Evolutionary conservation across 306 rosid genomes (phyloP), one percentile per base, ranked within the genome.

Genomic region (Acacia melanoxylon): DNA sequence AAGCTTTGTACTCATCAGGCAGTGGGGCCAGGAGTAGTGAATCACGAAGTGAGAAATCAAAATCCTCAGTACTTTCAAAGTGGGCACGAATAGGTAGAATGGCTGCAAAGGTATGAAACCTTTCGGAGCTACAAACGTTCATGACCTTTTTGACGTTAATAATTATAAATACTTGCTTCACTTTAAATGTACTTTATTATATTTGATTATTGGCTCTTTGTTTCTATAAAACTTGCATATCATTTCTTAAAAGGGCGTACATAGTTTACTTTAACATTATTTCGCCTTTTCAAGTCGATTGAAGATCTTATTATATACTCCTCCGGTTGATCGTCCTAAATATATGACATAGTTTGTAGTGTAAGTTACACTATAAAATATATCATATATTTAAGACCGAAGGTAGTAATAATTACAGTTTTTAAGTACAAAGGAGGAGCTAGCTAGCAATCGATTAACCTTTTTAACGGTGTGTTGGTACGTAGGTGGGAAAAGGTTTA

Each of bases 401-500:
- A 27, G 29, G 1, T 27, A 27, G 10, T 8, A 54, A 62, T 63
- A 63, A 12, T 61, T n/a, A 59, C 4, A 10, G 8, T 37, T 6
- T 37, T 37, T 61, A 61, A 61, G 5, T 35, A 25, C 68, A 9
- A 61, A 56, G 3, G 33, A 29, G n/a, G n/a, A 29, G 10, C 15
- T 45, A 31, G 10, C 6, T 12, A 33, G 5, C 2, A 27, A 68
- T 80, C 25, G 33, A 70, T 35, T 24, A 40, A 24, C 24, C 10
- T 29, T 25, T 51, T 69, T 22, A 25, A 61, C 27, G 33, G 17
- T 61, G 15, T 2, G 20, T 61, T 59, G 37, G 42, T 70, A 80
- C 85, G 83, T 72, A 94, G 98, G 97, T 95, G 54, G 98, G 98
- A 69, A 95, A 95, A 73, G 98, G 98, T 15, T 86, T 93, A 83